phyloP scores from a whole-genome alignment of 768 basidiomycete genomes.

The Piloderma croceum region DNA sequence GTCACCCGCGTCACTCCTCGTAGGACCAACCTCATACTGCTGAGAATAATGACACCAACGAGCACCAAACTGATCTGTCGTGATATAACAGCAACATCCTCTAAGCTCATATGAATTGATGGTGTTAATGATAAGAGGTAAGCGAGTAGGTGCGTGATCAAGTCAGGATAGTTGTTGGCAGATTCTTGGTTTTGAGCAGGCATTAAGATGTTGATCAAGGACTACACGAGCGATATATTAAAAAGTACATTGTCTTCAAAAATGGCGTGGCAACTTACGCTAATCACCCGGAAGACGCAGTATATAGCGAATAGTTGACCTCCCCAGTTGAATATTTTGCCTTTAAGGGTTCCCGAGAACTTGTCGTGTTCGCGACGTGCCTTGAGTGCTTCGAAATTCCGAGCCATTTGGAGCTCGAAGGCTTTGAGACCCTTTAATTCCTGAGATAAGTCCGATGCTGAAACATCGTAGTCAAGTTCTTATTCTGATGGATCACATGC shows the following conservation, averaged over 20 bases:
- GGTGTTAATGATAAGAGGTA: constrained; percentile 36
- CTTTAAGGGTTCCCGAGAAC: constrained; percentile 51
- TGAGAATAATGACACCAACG: constrained; percentile 72
- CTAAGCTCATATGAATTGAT: constrained; percentile 21
- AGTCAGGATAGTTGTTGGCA: constrained; percentile 36
- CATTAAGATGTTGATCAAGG: constrained; percentile 45
- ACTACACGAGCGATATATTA: constrained; percentile 27
- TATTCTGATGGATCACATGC: too few relatives aligned
- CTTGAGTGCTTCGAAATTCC: constrained; percentile 47
- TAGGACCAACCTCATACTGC: constrained; percentile 65
- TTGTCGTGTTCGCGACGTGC: constrained; percentile 42
- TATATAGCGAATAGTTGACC: constrained; percentile 60
- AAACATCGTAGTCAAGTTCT: too few relatives aligned
- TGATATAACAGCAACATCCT: constrained; percentile 37
- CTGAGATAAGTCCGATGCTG: constrained; percentile 32
- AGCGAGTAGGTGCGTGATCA: constrained; percentile 38
- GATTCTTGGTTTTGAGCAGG: constrained; percentile 22
- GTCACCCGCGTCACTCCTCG: constrained; percentile 56
- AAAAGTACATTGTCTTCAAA: constrained; percentile 1
- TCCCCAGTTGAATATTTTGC: constrained; percentile 41
- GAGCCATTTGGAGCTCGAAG: constrained; percentile 62
- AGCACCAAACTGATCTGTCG: constrained; percentile 60
- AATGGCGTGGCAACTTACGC: constrained; percentile 36
- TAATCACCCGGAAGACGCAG: constrained; percentile 57
- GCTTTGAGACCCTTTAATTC: constrained; percentile 63